Conservation (phyloP, 176 grass and related monocot species). For the Aegilops sharonensis region DNA sequence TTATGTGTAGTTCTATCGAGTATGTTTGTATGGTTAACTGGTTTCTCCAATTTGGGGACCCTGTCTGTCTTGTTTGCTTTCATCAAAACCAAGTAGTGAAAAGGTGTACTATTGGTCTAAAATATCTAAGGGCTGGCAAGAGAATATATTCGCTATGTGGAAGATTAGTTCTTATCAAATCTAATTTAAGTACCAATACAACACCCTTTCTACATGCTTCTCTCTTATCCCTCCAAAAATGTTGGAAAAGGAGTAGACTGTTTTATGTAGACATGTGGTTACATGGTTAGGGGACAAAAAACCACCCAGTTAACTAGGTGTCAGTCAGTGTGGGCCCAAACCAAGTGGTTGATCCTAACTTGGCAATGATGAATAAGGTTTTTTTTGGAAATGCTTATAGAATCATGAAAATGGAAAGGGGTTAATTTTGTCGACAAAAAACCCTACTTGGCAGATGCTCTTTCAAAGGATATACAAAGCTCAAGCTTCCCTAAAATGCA, state of each 20-base stretch:
- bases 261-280: too few species aligned
- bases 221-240: neutral
- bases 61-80: neutral
- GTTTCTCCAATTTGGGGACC: neutral
- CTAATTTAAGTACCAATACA: neutral
- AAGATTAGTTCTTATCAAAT: neutral
- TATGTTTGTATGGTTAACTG: neutral
- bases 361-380: too few species aligned
- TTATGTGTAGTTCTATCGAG: neutral
- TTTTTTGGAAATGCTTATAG: too few species aligned
- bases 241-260: neutral
- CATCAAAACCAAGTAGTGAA: neutral
- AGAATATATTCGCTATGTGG: neutral
- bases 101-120: neutral
- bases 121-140: neutral
- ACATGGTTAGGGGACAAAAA: too few species aligned
- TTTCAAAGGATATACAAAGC: neutral
- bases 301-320: too few species aligned
- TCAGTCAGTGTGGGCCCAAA: too few species aligned
- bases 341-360: too few species aligned
- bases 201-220: neutral
- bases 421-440: too few species aligned
- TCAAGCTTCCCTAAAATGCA: neutral
- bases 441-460: too few species aligned
- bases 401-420: too few species aligned